These are phyloP conservation scores for Echinosophora koreensis DNA, from an alignment of 306 rosid genomes.

Conservation along the genomic window DNA sequence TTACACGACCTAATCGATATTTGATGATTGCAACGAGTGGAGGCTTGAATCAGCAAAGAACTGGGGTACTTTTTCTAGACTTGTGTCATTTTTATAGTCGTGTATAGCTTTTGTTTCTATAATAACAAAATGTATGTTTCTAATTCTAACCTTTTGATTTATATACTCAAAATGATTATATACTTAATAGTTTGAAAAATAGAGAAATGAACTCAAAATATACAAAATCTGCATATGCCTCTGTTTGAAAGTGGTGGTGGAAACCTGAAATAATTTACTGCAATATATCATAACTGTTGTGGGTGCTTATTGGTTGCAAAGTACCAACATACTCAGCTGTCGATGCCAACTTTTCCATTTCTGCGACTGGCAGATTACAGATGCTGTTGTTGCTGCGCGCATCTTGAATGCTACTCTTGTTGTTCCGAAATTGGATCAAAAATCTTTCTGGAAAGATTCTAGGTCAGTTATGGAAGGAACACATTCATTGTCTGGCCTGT, in stretches of 20 bases:
- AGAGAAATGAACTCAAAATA: conserved; percentile 3
- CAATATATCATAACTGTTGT: conserved; percentile 28
- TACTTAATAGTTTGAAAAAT: not conserved
- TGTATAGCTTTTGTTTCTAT: not conserved
- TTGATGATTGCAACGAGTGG: no score
- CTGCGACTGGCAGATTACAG: conserved; percentile 82
- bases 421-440: conserved; percentile 90
- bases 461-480: conserved; percentile 64
- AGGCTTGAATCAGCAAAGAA: conserved; percentile 95
- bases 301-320: conserved; percentile 36
- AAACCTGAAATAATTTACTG: not conserved
- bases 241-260: not conserved
- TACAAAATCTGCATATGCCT: conserved; percentile 6
- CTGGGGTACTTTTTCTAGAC: conserved; percentile 72
- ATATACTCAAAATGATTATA: not conserved
- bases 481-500: conserved; percentile 17
- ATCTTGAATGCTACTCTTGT: conserved; percentile 96
- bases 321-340: conserved; percentile 34
- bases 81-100: not conserved
- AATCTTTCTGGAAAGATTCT: conserved; percentile 96
- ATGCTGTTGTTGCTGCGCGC: conserved; percentile 96
- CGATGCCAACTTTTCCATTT: conserved; percentile 41
- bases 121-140: not conserved
- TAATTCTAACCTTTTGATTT: not conserved
- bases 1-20: no score